A percentile compares a stretch with the other conserved stretches of the same genome.
Conservation (phyloP, 2,329 filamentous ascomycete genomes). For the Diaporthe sp. region DNA sequence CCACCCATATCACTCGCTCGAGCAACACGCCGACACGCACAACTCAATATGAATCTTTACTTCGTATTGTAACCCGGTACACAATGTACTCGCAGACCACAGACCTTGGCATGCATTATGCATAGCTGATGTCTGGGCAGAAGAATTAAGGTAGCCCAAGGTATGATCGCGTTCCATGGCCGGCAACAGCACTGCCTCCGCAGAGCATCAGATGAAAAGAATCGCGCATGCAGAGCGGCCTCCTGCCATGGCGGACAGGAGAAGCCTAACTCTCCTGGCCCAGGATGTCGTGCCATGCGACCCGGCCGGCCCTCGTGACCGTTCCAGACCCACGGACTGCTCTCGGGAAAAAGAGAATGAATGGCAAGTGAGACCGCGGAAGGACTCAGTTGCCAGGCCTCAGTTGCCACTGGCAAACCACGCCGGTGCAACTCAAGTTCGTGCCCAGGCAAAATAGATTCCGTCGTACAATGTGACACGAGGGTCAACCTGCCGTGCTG, state of each 20-base stretch:
- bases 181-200: neutral
- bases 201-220: neutral
- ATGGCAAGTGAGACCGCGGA: constrained; percentile 9
- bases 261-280: neutral
- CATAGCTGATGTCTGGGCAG: constrained; percentile 6
- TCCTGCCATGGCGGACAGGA: neutral
- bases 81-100: neutral
- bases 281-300: neutral
- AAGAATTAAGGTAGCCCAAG: neutral
- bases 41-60: constrained; percentile 4
- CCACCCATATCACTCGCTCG: neutral
- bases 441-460: neutral
- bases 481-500: neutral
- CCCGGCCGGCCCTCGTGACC: neutral
- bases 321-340: neutral
- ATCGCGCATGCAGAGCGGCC: neutral
- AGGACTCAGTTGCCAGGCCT: neutral
- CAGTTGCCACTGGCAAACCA: neutral
- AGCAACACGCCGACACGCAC: constrained; percentile 7
- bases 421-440: neutral
- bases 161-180: constrained; percentile 7
- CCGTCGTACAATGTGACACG: neutral
- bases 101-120: constrained; percentile 6
- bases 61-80: neutral
- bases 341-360: neutral